phyloP scores from a whole-genome alignment of 805 yeast genomes.

The Nakazawaea holstii region DNA sequence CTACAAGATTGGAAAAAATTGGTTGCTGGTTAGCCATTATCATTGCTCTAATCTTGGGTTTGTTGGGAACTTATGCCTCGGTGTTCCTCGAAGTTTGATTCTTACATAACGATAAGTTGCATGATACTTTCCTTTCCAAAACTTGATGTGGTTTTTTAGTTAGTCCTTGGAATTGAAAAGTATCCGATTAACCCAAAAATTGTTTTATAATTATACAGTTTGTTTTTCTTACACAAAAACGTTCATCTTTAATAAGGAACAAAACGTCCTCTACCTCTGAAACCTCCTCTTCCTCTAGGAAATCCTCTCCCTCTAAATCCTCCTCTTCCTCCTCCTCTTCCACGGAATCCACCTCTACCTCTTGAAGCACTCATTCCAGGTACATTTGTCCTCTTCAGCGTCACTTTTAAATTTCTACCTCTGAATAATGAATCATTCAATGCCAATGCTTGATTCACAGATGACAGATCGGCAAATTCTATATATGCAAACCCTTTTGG shows the following conservation, averaged over 20 bases:
- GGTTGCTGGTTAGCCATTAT: slow-evolving; percentile 41
- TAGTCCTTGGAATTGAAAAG: too few relatives aligned
- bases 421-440: slow-evolving; percentile 62
- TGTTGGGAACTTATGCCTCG: slow-evolving; percentile 60
- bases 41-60: slow-evolving; percentile 43
- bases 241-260: slow-evolving; percentile 22
- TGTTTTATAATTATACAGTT: too few relatives aligned
- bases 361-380: slow-evolving; percentile 35
- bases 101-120: background rate
- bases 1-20: slow-evolving; percentile 37
- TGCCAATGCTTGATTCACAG: slow-evolving; percentile 59
- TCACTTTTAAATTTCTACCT: slow-evolving; percentile 69
- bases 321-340: slow-evolving; percentile 48
- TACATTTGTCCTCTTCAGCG: slow-evolving; percentile 74
- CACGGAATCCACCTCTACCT: slow-evolving; percentile 15
- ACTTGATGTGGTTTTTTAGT: too few relatives aligned
- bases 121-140: too few relatives aligned
- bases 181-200: too few relatives aligned
- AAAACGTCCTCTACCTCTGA: slow-evolving; percentile 25
- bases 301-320: slow-evolving; percentile 38
- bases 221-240: too few relatives aligned
- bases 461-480: slow-evolving; percentile 64
- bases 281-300: slow-evolving; percentile 18
- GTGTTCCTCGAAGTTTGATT: slow-evolving; percentile 9
- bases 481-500: slow-evolving; percentile 88